Base-by-base conservation (phyloP, 2,329 filamentous ascomycete genomes). In the Cadophora luteo-olivacea region DNA sequence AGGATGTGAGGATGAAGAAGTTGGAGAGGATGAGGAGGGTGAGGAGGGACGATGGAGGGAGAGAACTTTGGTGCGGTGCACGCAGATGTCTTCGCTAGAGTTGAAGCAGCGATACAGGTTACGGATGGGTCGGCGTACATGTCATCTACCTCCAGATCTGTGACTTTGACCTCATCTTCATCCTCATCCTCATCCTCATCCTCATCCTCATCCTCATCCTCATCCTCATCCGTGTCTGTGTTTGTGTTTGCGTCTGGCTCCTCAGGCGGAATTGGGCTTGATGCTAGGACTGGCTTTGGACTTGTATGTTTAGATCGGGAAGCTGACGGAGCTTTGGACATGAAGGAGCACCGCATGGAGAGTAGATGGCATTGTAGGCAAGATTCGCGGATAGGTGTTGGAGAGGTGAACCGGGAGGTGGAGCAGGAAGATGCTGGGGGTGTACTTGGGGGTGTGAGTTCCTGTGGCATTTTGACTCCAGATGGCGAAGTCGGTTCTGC, bases 341-440 rank as follows among this genome's bases (percentile, higher is more conserved):
- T 52, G 45, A 64, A 61, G 3, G 66, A 68, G 36, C 66, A 64
- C 8, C 25, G 24, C 1, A 66, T 49, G 19, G 25, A 33, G 36
- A 38, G 48, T 32, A 66, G 41, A 51, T 65, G 57, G 51, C 62
- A 63, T 66, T 63, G 67, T 9, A 65, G 63, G 29, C 63, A 68
- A 49, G 63, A 58, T 29, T 58, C 24, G 38, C 49, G 48, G 41
- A 62, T 52, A 12, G 52, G 54, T 33, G 54, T 22, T 54, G 19
- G 57, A 7, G 48, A 22, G 4, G 33, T n/a, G 64, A 48, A 16
- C 29, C 19, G 45, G 19, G 41, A 45, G 45, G 19, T 22, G 19
- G 45, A 22, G 6, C 1, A 3, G 4, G 6, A 16, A 22, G 45
- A 49, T 4, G 45, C 5, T 49, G 19, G 19, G 22, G 45, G n/a